Conservation (phyloP, 192 early-diverging fungal species). For the Powellomyces hirtus region DNA sequence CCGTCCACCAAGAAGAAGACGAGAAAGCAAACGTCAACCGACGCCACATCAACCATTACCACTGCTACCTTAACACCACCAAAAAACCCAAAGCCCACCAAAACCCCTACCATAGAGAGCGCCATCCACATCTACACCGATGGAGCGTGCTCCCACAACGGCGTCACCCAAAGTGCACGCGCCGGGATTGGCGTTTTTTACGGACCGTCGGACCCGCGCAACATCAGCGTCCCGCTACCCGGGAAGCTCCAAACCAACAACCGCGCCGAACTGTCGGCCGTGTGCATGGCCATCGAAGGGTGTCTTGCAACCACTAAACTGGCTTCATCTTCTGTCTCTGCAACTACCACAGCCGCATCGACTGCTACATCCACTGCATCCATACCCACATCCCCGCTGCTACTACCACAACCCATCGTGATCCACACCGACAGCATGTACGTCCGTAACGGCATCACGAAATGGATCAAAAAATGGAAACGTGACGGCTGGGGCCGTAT, state of each 20-base stretch:
- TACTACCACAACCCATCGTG: background rate
- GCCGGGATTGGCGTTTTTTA: conserved; percentile 90
- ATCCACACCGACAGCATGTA: conserved; percentile 81
- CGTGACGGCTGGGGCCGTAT: conserved; percentile 71
- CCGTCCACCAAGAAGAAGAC: conserved; percentile 1
- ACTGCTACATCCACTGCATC: background rate
- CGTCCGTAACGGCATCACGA: conserved; percentile 55
- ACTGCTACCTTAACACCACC: background rate
- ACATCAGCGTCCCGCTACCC: conserved; percentile 37
- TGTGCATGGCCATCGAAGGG: background rate
- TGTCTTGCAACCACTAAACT: too few species aligned
- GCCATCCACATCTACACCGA: conserved; percentile 86
- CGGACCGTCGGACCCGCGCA: conserved; percentile 63
- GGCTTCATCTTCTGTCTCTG: conserved; percentile 2
- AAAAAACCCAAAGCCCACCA: background rate
- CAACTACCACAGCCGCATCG: background rate
- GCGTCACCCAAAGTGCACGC: conserved; percentile 48
- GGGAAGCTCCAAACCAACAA: conserved; percentile 48
- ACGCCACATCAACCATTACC: background rate
- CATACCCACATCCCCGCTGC: background rate
- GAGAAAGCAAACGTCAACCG: background rate
- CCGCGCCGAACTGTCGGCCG: conserved; percentile 40
- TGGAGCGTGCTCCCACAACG: conserved; percentile 75
- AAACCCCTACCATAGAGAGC: background rate
- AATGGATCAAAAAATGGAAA: conserved; percentile 76